Evolutionary conservation across 768 basidiomycete species (phyloP).

Genomic region (Mycena rosella): DNA sequence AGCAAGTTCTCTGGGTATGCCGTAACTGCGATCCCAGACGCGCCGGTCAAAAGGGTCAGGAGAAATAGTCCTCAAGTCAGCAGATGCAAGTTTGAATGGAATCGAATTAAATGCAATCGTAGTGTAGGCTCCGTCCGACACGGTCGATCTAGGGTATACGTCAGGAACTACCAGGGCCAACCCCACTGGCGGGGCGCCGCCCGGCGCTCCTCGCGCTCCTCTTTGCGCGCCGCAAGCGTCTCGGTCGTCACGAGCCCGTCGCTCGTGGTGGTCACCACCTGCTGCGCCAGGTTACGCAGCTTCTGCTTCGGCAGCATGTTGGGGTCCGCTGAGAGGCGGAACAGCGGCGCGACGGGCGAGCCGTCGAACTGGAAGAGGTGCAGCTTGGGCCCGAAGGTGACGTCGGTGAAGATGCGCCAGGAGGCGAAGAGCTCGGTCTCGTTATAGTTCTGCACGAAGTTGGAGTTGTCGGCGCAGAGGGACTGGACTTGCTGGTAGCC

Average conservation of each 20-base stretch:
- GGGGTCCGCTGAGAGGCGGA: conserved; percentile 61
- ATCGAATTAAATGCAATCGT: too few relatives aligned
- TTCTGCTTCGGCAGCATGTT: conserved; percentile 75
- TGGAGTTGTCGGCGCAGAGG: conserved; percentile 75
- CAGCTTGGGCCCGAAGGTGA: conserved; percentile 61
- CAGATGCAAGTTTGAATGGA: too few relatives aligned
- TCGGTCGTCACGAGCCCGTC: conserved; percentile 29
- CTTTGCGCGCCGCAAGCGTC: conserved; percentile 36
- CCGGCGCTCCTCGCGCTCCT: too few relatives aligned
- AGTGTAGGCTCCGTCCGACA: too few relatives aligned
- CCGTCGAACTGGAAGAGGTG: conserved; percentile 73
- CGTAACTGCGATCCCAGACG: too few relatives aligned
- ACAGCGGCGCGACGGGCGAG: conserved; percentile 65
- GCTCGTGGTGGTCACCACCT: conserved; percentile 34
- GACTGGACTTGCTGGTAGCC: conserved; percentile 85
- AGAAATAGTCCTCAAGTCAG: too few relatives aligned
- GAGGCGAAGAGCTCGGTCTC: conserved; percentile 61
- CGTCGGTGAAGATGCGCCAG: conserved; percentile 72
- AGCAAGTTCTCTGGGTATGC: too few relatives aligned
- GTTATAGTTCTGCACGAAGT: conserved; percentile 78
- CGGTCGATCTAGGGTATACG: background rate
- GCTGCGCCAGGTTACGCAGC: conserved; percentile 56
- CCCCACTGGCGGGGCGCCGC: too few relatives aligned
- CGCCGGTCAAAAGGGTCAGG: too few relatives aligned
- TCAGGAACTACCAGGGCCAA: too few relatives aligned